Percentiles rank a stretch among this genome's conserved stretches.
Conservation (phyloP, 345 rosid species). For the Eutrema heterophyllum region DNA sequence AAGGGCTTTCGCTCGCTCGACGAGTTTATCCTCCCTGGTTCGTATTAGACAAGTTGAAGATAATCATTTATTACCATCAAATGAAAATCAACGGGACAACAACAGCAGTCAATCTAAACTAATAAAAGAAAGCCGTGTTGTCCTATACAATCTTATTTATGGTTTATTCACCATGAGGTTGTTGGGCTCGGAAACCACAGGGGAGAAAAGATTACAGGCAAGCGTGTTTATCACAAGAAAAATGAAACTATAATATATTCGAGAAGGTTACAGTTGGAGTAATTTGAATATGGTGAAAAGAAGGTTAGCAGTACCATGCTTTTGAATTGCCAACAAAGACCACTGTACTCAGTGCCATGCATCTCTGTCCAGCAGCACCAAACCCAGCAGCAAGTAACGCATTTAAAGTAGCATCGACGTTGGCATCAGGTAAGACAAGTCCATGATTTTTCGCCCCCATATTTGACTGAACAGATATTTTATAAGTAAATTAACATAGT, state of each 20-base stretch:
- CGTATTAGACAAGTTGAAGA: not conserved
- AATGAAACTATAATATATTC: not conserved
- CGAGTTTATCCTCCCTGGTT: constrained; percentile 68
- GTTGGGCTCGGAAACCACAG: not conserved
- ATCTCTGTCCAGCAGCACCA: constrained; percentile 99
- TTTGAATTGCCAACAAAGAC: constrained; percentile 81
- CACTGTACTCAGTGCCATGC: constrained; percentile 95
- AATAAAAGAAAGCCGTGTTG: not conserved
- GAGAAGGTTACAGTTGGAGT: not conserved
- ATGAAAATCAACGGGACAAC: not conserved
- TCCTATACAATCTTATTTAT: not conserved
- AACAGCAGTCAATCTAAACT: not conserved
- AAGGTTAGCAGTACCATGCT: constrained; percentile 51
- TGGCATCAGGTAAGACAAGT: constrained; percentile 82
- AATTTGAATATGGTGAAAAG: not conserved
- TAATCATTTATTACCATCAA: not conserved
- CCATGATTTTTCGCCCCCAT: constrained; percentile 99
- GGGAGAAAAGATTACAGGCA: not conserved
- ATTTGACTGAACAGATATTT: constrained; percentile 58
- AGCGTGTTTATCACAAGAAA: not conserved
- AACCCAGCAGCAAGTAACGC: constrained; percentile 94
- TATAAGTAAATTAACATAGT: constrained; percentile 11
- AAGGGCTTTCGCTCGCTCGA: constrained; percentile 69
- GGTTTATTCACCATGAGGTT: not conserved
- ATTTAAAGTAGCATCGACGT: constrained; percentile 67